These are phyloP conservation scores for Polygonum aviculare DNA, from an alignment of 148 eudicot genomes.

Conservation along the genomic window DNA sequence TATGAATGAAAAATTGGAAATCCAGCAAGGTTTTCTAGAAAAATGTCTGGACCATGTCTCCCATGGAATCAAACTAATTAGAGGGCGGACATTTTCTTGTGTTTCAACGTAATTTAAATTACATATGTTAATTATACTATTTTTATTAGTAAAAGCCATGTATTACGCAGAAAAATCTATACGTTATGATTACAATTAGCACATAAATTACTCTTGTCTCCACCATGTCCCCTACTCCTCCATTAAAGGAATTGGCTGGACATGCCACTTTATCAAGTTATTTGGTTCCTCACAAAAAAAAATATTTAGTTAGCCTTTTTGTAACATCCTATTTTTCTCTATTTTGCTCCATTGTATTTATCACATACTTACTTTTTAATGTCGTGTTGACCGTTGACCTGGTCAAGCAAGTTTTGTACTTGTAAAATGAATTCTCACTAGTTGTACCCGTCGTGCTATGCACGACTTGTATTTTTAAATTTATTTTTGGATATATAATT, in stretches of 20 bases:
- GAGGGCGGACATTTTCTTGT: neutral
- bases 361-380: neutral
- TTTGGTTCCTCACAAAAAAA: neutral
- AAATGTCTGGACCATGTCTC: constrained; percentile 2
- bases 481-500: too few relatives aligned
- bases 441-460: too few relatives aligned
- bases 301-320: neutral
- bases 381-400: neutral
- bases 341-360: neutral
- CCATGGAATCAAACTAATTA: neutral
- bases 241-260: neutral
- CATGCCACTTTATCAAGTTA: constrained; percentile 1
- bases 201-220: neutral
- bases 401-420: neutral
- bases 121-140: neutral
- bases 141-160: neutral
- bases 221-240: neutral
- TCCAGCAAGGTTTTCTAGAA: neutral
- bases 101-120: neutral
- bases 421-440: too few relatives aligned
- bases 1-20: neutral
- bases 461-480: too few relatives aligned
- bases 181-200: neutral
- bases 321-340: neutral
- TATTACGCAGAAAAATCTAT: neutral